A percentile compares a stretch with the other conserved stretches of the same genome.
These are phyloP conservation scores for Sequoia sempervirens DNA, from an alignment of 75 land plant species.

Conservation along the genomic window DNA sequence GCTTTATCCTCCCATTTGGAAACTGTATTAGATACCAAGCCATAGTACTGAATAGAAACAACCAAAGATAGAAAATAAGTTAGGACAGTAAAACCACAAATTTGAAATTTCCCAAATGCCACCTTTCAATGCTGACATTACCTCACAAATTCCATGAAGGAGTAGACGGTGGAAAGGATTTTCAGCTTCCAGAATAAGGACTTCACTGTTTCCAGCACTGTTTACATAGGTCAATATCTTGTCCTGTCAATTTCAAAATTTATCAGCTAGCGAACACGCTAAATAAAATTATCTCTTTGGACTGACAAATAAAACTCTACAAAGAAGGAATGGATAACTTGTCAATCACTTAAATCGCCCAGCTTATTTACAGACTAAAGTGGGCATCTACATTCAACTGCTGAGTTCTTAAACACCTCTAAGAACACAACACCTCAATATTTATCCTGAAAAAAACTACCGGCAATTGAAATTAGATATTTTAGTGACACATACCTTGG, in stretches of 20 bases:
- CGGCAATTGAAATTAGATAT: not conserved
- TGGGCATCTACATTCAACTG: not conserved
- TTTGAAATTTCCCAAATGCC: not conserved
- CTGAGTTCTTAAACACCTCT: not conserved
- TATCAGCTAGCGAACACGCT: not conserved
- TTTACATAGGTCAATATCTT: constrained; percentile 41
- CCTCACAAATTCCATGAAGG: constrained; percentile 94
- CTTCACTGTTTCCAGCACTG: constrained; percentile 34
- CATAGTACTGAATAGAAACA: constrained; percentile 47
- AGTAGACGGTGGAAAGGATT: constrained; percentile 75
- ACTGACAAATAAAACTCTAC: not conserved
- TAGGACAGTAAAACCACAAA: not conserved
- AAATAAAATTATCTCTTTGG: not conserved
- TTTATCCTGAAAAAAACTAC: not conserved
- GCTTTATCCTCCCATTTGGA: not conserved
- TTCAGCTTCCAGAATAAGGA: constrained; percentile 55
- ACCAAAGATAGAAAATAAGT: not conserved
- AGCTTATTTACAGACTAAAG: not conserved
- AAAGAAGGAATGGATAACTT: not conserved
- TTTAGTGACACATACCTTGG: not conserved
- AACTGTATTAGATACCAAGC: constrained; percentile 43
- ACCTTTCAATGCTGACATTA: constrained; percentile 5
- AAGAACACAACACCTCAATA: not conserved
- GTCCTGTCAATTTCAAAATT: constrained; percentile 25
- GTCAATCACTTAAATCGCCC: not conserved